Percentiles rank a stretch among this genome's conserved stretches.
phyloP scores from a whole-genome alignment of 805 yeast genomes.

The Yamadazyma kitorensis region DNA sequence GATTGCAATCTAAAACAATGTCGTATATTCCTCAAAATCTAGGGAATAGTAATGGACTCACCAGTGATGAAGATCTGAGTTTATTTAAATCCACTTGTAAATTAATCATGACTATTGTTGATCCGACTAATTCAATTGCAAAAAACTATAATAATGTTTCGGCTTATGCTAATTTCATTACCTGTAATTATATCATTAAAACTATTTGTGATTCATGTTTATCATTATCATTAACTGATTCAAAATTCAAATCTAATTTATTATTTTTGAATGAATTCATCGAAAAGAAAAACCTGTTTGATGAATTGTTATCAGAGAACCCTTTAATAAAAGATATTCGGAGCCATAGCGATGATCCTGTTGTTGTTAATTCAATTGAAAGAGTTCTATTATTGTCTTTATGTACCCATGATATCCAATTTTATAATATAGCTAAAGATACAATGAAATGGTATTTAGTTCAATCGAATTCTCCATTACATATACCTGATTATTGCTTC shows the following conservation, averaged over 20 bases:
- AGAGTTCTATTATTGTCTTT: conserved; percentile 35
- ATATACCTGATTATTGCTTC: conserved; percentile 3
- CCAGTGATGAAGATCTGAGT: conserved; percentile 12
- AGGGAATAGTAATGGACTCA: no score
- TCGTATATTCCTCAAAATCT: background rate
- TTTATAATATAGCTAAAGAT: conserved; percentile 36
- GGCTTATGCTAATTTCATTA: conserved; percentile 23
- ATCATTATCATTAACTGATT: conserved; percentile 29
- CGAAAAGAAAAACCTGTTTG: conserved; percentile 21
- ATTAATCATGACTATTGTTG: conserved; percentile 30
- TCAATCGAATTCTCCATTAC: conserved; percentile 14
- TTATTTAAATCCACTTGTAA: conserved; percentile 35
- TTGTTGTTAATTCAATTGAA: conserved; percentile 25
- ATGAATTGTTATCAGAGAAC: conserved; percentile 12
- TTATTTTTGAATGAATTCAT: conserved; percentile 33
- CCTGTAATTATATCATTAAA: conserved; percentile 30
- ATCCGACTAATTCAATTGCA: conserved; percentile 13
- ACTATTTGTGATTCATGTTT: conserved; percentile 36
- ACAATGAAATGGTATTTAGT: conserved; percentile 31
- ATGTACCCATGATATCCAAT: conserved; percentile 44
- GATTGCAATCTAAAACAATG: conserved; percentile 15
- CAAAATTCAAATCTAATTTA: conserved; percentile 35
- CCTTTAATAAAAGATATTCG: conserved; percentile 11
- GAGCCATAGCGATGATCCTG: conserved; percentile 11
- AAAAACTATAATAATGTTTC: conserved; percentile 20